These are phyloP conservation scores for Microcera coccophila DNA, from an alignment of 2,329 filamentous ascomycete genomes.

Conservation along the genomic window DNA sequence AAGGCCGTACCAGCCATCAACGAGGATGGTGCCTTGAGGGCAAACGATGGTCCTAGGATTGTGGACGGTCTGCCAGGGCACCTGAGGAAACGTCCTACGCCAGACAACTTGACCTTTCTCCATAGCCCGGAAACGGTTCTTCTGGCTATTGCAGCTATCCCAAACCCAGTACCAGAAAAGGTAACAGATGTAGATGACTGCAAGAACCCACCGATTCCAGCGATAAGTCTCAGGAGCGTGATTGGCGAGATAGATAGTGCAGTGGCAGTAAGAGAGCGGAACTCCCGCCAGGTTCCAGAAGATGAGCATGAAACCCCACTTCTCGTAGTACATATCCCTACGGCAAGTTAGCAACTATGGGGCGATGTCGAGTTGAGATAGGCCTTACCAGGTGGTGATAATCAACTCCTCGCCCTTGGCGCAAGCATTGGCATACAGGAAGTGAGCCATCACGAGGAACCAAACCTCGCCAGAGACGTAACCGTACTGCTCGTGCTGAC, in stretches of 20 bases:
- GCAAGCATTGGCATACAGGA: slow-evolving; percentile 87
- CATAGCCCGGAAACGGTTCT: slow-evolving; percentile 82
- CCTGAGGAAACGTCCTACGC: slow-evolving; percentile 80
- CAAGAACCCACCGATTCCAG: slow-evolving; percentile 68
- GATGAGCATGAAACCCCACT: slow-evolving; percentile 96
- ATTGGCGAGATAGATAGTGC: slow-evolving; percentile 83
- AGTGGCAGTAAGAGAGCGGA: slow-evolving; percentile 88
- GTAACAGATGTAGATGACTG: slow-evolving; percentile 64
- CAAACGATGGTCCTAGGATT: slow-evolving; percentile 77
- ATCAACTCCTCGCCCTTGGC: slow-evolving; percentile 90
- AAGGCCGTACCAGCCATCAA: slow-evolving; percentile 78
- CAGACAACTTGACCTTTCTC: slow-evolving; percentile 67
- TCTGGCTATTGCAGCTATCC: slow-evolving; percentile 90
- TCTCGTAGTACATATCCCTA: slow-evolving; percentile 92
- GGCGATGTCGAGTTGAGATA: background rate
- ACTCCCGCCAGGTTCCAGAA: slow-evolving; percentile 96
- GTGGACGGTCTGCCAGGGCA: slow-evolving; percentile 80
- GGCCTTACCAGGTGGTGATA: slow-evolving; percentile 65
- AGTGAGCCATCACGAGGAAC: slow-evolving; percentile 86
- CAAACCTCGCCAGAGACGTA: slow-evolving; percentile 81
- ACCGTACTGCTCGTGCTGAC: slow-evolving; percentile 80
- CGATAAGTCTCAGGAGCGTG: slow-evolving; percentile 73
- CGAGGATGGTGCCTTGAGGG: slow-evolving; percentile 68
- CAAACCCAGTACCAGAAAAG: slow-evolving; percentile 85
- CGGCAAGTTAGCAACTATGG: background rate